Evolutionary conservation across 176 grass and related monocot species (phyloP).

Genomic region (Elaeis guineensis): DNA sequence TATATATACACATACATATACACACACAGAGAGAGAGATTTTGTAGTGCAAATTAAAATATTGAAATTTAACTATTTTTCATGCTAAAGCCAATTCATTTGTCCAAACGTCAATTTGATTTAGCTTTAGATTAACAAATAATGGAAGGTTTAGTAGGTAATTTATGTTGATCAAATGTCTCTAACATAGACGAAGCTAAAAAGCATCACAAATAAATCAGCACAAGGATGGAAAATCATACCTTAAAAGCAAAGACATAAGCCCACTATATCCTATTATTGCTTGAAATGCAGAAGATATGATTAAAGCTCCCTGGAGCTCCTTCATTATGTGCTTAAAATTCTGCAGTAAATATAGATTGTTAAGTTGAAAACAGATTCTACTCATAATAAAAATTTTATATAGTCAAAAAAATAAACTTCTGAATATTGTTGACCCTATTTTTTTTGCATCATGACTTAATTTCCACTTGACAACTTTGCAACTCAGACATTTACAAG

Average conservation of each 20-base stretch:
- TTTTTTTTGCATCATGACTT: no score
- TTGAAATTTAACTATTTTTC: no score
- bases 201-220: not conserved
- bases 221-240: conserved; percentile 6
- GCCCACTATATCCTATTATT: conserved; percentile 74
- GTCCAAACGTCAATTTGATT: not conserved
- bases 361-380: no score
- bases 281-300: conserved; percentile 81
- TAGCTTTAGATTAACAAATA: not conserved
- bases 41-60: no score
- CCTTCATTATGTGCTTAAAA: conserved; percentile 99
- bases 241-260: conserved; percentile 74
- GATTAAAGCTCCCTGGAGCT: conserved; percentile 92
- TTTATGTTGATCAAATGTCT: not conserved
- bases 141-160: not conserved
- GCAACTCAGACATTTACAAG: no score
- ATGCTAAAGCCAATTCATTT: no score
- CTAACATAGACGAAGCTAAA: not conserved
- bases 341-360: conserved; percentile 38
- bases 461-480: no score
- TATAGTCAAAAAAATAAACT: no score
- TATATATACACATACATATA: no score
- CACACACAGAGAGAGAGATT: no score
- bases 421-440: no score
- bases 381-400: no score